Percentiles rank a stretch among this genome's conserved stretches.
Conservation (phyloP, 768 basidiomycete genomes). For the Ramaria rubella region DNA sequence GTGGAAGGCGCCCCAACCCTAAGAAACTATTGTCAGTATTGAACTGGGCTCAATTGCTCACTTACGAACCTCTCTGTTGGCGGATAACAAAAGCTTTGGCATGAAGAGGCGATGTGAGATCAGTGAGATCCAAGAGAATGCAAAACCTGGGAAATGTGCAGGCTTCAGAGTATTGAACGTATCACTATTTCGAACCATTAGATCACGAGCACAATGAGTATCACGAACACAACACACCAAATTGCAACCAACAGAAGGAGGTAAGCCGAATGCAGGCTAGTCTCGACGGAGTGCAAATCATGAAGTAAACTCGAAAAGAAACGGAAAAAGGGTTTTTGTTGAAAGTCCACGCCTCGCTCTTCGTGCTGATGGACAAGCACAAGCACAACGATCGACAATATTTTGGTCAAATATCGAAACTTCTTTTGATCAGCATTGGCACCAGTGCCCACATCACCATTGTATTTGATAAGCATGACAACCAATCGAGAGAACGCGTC, state of each 20-base stretch:
- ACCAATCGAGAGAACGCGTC: constrained; percentile 95
- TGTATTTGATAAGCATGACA: constrained; percentile 98
- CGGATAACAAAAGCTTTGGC: constrained; percentile 84
- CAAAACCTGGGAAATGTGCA: constrained; percentile 94
- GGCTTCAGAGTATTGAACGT: constrained; percentile 95
- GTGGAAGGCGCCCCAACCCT: constrained; percentile 97
- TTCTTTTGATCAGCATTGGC: constrained; percentile 92
- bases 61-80: constrained; percentile 71
- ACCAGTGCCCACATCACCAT: constrained; percentile 84
- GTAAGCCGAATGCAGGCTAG: constrained; percentile 80
- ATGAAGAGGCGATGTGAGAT: constrained; percentile 96
- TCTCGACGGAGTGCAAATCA: constrained; percentile 83
- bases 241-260: constrained; percentile 83
- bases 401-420: constrained; percentile 94
- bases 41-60: not conserved
- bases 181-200: constrained; percentile 50
- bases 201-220: constrained; percentile 4
- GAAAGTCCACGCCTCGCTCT: constrained; percentile 85
- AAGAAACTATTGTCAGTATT: constrained; percentile 11
- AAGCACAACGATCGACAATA: constrained; percentile 93
- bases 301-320: constrained; percentile 96
- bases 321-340: constrained; percentile 96
- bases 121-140: constrained; percentile 96
- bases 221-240: constrained; percentile 45
- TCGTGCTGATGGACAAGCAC: constrained; percentile 93